phyloP scores from a whole-genome alignment of 176 grass and related monocot species.

The Avena sativa region DNA sequence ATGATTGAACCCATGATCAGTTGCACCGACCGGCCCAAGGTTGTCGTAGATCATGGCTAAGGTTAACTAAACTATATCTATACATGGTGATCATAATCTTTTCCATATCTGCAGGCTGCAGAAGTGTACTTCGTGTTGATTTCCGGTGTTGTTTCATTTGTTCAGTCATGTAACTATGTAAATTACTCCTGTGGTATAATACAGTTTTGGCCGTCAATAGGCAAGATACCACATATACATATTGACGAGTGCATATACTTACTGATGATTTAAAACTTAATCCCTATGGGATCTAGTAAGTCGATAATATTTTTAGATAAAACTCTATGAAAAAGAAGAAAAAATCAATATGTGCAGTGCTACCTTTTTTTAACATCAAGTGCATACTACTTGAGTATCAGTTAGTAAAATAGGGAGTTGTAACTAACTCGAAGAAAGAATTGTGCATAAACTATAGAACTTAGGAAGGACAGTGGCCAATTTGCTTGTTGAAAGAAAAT shows the following conservation, averaged over 20 bases:
- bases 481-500: neutral
- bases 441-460: neutral
- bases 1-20: conserved; percentile 59
- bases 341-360: neutral
- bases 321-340: neutral
- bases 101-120: neutral
- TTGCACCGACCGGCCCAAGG: conserved; percentile 43
- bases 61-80: neutral
- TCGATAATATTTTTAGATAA: neutral
- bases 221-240: neutral
- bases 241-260: neutral
- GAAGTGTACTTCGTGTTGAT: neutral
- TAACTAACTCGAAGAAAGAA: neutral
- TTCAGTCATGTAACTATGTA: neutral
- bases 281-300: neutral
- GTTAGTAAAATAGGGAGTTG: neutral
- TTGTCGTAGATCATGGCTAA: conserved; percentile 35
- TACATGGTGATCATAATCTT: neutral
- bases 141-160: neutral
- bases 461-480: neutral
- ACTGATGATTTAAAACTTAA: neutral
- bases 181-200: neutral
- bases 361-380: neutral
- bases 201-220: neutral
- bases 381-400: neutral